Base-by-base conservation (phyloP, 1,284 basidiomycete species). In the Fomes fomentarius region DNA sequence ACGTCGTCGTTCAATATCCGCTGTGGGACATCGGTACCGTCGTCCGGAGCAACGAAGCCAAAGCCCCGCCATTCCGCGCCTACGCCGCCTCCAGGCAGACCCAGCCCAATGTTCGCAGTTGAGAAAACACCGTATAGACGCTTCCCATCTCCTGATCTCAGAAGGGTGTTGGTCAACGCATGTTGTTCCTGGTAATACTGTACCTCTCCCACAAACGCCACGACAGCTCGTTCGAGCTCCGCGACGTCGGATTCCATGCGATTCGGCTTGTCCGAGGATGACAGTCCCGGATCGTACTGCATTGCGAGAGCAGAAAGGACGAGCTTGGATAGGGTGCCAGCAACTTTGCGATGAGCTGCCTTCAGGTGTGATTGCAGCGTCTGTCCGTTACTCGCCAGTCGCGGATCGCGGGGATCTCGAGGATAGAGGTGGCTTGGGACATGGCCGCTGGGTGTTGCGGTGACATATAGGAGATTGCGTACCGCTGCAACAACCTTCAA, bases 11-110 rank as follows among this genome's bases (percentile, higher is more conserved):
- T 73, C 46, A 91, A 70, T 12, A 76, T 64, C 44, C 73, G 78
- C 58, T 76, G 73, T 4, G 85, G 83, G 31, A 76, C 69, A 25
- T 78, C 75, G 17, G 73, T 72, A 9, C 74, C 75, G 26, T 82
- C 79, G 39, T 79, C 77, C 25, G 80, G 66, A 21, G 81, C 75
- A 31, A 89, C 79, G 77, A 85, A 92, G 25, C 90, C 90, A 60
- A 90, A 87, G n/a, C 90, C 91, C 63, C 82, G 89, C 90, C 89
- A 92, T 24, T 74, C 73, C 6, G 78, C 89, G 25, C 77, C 88
- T 49, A 77, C 74, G 8, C 90, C 89, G 11, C 84, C 85, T 17
- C 89, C 90, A 46, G 88, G 79, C 25, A 91, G 73, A n/a, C 89
- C 88, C 15, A 83, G 69, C 1, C 90, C 91, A 48, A 93, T 70